phyloP scores from a whole-genome alignment of 371 early-diverging fungal species.

The Encephalitozoon intestinalis region DNA sequence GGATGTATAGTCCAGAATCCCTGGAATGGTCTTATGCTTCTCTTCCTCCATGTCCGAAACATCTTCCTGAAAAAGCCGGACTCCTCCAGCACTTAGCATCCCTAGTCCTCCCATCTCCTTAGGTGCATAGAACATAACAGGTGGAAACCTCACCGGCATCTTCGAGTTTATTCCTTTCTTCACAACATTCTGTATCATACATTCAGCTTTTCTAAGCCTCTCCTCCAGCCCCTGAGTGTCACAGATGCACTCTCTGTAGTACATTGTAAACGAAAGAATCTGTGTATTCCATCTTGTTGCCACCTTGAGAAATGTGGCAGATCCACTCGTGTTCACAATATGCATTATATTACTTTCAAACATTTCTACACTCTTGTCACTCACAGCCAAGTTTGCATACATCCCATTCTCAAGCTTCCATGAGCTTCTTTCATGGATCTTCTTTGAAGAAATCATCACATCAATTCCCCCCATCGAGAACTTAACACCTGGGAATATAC shows the following conservation, averaged over 20 bases:
- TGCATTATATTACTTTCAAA: slow-evolving; percentile 89
- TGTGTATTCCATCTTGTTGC: slow-evolving; percentile 88
- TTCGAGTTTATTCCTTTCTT: slow-evolving; percentile 95
- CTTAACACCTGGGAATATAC: slow-evolving; percentile 72
- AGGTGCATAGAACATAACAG: slow-evolving; percentile 77
- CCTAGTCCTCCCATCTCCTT: slow-evolving; percentile 93
- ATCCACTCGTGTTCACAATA: slow-evolving; percentile 86
- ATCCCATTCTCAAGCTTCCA: not conserved
- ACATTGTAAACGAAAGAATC: slow-evolving; percentile 87
- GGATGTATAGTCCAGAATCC: not conserved
- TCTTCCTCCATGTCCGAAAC: not conserved
- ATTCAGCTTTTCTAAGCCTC: slow-evolving; percentile 65
- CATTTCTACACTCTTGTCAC: slow-evolving; percentile 74
- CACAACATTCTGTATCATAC: slow-evolving; percentile 91
- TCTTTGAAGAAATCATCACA: slow-evolving; percentile 76
- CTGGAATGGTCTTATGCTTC: not conserved
- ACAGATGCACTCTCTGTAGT: slow-evolving; percentile 89
- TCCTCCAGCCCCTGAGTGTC: slow-evolving; percentile 69
- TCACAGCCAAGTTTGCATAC: slow-evolving; percentile 63
- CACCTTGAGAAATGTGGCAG: slow-evolving; percentile 90
- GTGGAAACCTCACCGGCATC: slow-evolving; percentile 95
- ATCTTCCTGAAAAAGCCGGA: not conserved
- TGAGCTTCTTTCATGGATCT: slow-evolving; percentile 50
- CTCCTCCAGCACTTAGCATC: slow-evolving; percentile 66
- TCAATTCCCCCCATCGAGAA: slow-evolving; percentile 80